These are phyloP conservation scores for Nymphaea thermarum DNA, from an alignment of 164 flowering plant genomes.

Conservation along the genomic window DNA sequence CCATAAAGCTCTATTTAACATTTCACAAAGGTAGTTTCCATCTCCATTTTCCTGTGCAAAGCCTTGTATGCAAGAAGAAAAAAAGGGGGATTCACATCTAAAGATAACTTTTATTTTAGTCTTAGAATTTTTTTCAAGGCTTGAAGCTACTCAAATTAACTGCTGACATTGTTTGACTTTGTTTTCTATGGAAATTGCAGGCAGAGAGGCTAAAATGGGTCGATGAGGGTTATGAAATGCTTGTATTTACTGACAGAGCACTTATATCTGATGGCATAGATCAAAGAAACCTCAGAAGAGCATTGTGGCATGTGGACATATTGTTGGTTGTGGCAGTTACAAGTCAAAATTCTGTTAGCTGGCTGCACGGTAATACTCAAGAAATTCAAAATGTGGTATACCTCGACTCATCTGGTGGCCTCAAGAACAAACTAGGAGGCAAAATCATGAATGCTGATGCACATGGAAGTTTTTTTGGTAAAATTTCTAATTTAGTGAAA, in stretches of 20 bases:
- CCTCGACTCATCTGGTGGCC: constrained; percentile 55
- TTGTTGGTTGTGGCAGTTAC: constrained; percentile 60
- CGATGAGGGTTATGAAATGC: constrained; percentile 78
- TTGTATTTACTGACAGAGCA: constrained; percentile 42
- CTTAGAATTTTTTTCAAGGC: neutral
- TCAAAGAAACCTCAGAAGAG: constrained; percentile 16
- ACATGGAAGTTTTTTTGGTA: constrained; percentile 25
- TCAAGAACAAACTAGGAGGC: constrained; percentile 69
- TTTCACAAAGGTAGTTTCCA: too few species aligned
- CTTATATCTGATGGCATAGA: constrained; percentile 14
- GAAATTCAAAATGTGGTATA: constrained; percentile 49
- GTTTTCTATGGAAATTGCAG: constrained; percentile 21
- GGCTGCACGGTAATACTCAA: constrained; percentile 36
- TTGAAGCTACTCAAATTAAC: neutral
- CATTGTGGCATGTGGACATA: constrained; percentile 35
- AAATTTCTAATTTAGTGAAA: constrained; percentile 16
- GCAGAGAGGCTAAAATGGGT: constrained; percentile 79
- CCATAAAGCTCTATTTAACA: too few species aligned
- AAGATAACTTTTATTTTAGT: too few species aligned
- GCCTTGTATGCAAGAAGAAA: neutral
- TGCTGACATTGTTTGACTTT: neutral
- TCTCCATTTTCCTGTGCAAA: neutral
- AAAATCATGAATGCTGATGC: constrained; percentile 15
- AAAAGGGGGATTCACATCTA: neutral
- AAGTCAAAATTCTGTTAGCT: constrained; percentile 39